Evolutionary conservation across 257 asterid species (phyloP), one percentile per base, ranked within the genome.

Genomic region (Capsicum pubescens): DNA sequence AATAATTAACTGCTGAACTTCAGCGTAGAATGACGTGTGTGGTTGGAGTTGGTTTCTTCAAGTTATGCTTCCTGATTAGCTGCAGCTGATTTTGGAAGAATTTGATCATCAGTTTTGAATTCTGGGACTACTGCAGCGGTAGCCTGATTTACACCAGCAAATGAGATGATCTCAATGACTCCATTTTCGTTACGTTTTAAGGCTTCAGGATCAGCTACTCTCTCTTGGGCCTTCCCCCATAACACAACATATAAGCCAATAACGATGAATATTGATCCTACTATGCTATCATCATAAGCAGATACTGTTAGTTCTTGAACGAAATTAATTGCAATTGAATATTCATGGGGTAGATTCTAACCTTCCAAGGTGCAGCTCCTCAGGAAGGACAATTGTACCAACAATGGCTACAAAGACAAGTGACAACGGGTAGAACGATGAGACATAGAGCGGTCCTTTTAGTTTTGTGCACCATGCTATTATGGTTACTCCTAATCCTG

Each of bases 301-400:
- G 64, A 54, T 9, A 1, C 4, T 8, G 46, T 50, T 55, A 54
- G 66, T 54, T 55, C 48, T 55, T 44, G 67, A 14, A 26, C 2
- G 72, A 2, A 83, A 59, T 35, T 1, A 63, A 14, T n/a, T 63
- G 15, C 57, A 8, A 15, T 78, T 9, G 67, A 66, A 70, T 13
- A 11, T 39, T 8, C 16, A 72, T 56, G 1, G 2, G 7, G n/a
- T 2, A 78, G 71, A 79, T 83, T 19, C 10, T 8, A 10, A 90
- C 93, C 93, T 88, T 86, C 93, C 91, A 39, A 90, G 8, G 60
- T 68, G 63, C n/a, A 87, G 74, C 56, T 82, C 54, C 89, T 88
- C 91, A 9, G 59, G 68, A 26, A 88, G 83, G 54, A 85, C 67
- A 26, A 90, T 79, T 6, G 90, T 86, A 52, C 88, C 89, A 81